phyloP scores from a whole-genome alignment of 148 eudicot species.

The Bassia scoparia region DNA sequence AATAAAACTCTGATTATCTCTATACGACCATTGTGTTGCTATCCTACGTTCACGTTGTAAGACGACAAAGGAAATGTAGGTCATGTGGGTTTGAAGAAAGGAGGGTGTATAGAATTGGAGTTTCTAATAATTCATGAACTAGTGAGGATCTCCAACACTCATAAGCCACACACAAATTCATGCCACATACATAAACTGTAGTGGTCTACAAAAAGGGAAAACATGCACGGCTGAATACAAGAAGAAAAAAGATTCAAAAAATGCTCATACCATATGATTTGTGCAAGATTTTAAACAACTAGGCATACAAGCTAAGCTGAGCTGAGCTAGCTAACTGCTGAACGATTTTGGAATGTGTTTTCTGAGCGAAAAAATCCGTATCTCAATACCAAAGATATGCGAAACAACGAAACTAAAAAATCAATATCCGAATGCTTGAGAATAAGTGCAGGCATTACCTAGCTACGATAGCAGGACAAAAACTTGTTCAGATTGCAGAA shows the following conservation, averaged over 20 bases:
- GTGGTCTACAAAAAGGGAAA: constrained; percentile 16
- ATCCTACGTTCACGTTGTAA: too few species aligned
- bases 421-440: constrained; percentile 21
- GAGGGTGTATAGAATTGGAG: too few species aligned
- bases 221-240: constrained; percentile 17
- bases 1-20: too few species aligned
- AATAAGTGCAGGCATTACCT: constrained; percentile 28
- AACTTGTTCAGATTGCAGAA: constrained; percentile 17
- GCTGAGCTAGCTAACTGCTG: not conserved
- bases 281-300: constrained; percentile 1
- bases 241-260: not conserved
- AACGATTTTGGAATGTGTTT: constrained; percentile 26
- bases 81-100: too few species aligned
- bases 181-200: constrained; percentile 11
- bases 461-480: constrained; percentile 24
- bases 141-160: not conserved
- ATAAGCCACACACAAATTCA: not conserved
- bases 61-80: too few species aligned
- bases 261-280: not conserved
- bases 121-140: too few species aligned
- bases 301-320: not conserved
- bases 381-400: constrained; percentile 30
- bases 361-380: constrained; percentile 24
- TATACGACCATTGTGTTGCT: too few species aligned
- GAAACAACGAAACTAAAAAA: constrained; percentile 15